phyloP scores from a whole-genome alignment of 768 basidiomycete genomes.

The Suillus alpinus region DNA sequence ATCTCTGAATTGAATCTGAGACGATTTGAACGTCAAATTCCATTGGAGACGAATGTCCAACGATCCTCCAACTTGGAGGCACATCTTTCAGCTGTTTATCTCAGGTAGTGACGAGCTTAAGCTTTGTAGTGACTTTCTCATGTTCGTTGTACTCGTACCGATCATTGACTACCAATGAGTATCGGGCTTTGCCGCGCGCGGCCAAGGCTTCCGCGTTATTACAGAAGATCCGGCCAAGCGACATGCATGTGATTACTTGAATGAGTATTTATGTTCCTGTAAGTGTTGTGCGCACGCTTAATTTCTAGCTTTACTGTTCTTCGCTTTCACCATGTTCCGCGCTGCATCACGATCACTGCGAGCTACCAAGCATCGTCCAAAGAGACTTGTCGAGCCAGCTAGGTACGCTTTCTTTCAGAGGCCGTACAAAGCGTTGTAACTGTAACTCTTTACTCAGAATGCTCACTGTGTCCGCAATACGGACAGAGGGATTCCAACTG shows the following conservation, averaged over 20 bases:
- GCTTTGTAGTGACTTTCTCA: too few relatives aligned
- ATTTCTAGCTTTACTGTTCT: background rate
- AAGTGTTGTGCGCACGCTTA: background rate
- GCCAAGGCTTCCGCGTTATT: background rate
- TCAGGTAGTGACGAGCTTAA: too few relatives aligned
- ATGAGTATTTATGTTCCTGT: background rate
- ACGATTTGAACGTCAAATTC: too few relatives aligned
- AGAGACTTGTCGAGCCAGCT: background rate
- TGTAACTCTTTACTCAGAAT: constrained; percentile 8
- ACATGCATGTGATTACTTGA: background rate
- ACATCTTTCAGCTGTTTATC: too few relatives aligned
- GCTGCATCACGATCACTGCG: constrained; percentile 15
- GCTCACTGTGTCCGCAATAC: constrained; percentile 24
- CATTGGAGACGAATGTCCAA: too few relatives aligned
- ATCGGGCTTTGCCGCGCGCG: too few relatives aligned
- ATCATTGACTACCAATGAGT: too few relatives aligned
- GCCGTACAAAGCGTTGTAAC: background rate
- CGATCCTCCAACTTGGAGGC: too few relatives aligned
- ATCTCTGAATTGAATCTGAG: too few relatives aligned
- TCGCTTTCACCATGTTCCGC: constrained; percentile 23
- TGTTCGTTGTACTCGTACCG: too few relatives aligned
- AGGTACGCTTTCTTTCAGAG: background rate
- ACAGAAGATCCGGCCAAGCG: background rate
- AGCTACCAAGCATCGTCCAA: constrained; percentile 2
- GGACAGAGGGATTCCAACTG: constrained; percentile 30